Percentiles rank a stretch among this genome's conserved stretches.
These are phyloP conservation scores for Herpetomonas muscarum DNA, from an alignment of 208 protist genomes.

Conservation along the genomic window DNA sequence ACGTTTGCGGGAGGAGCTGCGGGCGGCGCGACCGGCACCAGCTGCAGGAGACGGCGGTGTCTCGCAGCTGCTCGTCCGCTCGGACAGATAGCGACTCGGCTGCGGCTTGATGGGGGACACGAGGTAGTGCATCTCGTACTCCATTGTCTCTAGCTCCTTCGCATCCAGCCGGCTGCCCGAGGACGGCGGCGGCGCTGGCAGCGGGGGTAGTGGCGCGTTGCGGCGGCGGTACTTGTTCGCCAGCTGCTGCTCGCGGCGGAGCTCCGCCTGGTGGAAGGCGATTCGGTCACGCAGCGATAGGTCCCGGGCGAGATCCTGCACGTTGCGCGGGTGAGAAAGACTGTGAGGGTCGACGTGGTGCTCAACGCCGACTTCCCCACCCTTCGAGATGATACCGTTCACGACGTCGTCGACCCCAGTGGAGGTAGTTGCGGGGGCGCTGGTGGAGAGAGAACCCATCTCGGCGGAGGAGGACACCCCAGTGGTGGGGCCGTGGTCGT, in stretches of 20 bases:
- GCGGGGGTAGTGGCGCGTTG: slow-evolving; percentile 34
- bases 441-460: background rate
- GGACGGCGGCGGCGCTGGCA: slow-evolving; percentile 10
- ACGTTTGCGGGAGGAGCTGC: background rate
- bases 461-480: background rate
- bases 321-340: background rate
- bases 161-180: slow-evolving; percentile 13
- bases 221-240: slow-evolving; percentile 41
- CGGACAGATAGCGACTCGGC: slow-evolving; percentile 4
- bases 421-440: background rate
- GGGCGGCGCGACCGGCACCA: background rate
- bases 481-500: background rate
- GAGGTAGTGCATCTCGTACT: slow-evolving; percentile 19
- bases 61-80: no score
- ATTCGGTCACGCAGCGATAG: slow-evolving; percentile 45
- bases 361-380: background rate
- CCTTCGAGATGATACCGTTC: no score
- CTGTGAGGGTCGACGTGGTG: background rate
- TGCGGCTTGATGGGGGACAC: slow-evolving; percentile 9
- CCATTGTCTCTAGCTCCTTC: slow-evolving; percentile 14
- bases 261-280: slow-evolving; percentile 39
- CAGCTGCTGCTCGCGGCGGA: slow-evolving; percentile 52
- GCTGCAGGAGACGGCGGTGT: no score
- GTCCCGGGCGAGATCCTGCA: slow-evolving; percentile 6
- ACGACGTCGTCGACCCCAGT: background rate